Evolutionary conservation across 2,329 filamentous ascomycete species (phyloP).

Genomic region (Sporothrix protearum): DNA sequence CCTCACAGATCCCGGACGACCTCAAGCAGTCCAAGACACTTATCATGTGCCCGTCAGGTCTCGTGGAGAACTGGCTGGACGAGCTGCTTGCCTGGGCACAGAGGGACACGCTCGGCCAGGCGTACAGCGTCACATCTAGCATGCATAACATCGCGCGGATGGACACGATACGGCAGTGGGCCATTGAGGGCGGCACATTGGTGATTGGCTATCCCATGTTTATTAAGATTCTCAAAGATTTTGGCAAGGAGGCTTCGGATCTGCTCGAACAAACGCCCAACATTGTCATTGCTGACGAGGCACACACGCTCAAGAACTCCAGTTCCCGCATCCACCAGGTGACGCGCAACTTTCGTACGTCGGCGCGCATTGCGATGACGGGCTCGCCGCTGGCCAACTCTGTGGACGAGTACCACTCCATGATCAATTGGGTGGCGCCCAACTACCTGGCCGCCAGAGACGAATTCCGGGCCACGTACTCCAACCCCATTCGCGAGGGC

Average conservation of each 20-base stretch:
- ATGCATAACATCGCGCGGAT: slow-evolving; percentile 40
- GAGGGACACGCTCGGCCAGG: slow-evolving; percentile 49
- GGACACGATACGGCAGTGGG: slow-evolving; percentile 56
- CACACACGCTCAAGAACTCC: slow-evolving; percentile 72
- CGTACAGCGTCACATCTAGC: slow-evolving; percentile 53
- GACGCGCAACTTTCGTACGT: slow-evolving; percentile 60
- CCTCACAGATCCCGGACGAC: slow-evolving; percentile 63
- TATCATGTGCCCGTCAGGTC: slow-evolving; percentile 68
- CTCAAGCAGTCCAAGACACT: slow-evolving; percentile 63
- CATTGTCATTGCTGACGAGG: slow-evolving; percentile 81
- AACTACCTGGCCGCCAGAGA: slow-evolving; percentile 65
- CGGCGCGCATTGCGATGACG: slow-evolving; percentile 74
- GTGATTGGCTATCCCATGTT: slow-evolving; percentile 73
- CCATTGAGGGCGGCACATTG: slow-evolving; percentile 63
- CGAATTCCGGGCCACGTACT: slow-evolving; percentile 70
- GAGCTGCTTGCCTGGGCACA: slow-evolving; percentile 71
- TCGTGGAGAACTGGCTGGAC: slow-evolving; percentile 80
- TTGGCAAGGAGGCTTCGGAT: not conserved
- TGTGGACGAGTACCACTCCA: slow-evolving; percentile 76
- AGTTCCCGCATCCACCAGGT: slow-evolving; percentile 50
- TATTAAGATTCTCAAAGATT: not conserved
- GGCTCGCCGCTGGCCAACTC: slow-evolving; percentile 85
- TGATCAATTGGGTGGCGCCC: slow-evolving; percentile 83
- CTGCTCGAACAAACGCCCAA: slow-evolving; percentile 50
- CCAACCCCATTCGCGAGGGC: slow-evolving; percentile 68